Percentiles rank a stretch among this genome's conserved stretches.
phyloP scores from a whole-genome alignment of 108 stramenopile genomes.

The Discostella pseudostelligera region DNA sequence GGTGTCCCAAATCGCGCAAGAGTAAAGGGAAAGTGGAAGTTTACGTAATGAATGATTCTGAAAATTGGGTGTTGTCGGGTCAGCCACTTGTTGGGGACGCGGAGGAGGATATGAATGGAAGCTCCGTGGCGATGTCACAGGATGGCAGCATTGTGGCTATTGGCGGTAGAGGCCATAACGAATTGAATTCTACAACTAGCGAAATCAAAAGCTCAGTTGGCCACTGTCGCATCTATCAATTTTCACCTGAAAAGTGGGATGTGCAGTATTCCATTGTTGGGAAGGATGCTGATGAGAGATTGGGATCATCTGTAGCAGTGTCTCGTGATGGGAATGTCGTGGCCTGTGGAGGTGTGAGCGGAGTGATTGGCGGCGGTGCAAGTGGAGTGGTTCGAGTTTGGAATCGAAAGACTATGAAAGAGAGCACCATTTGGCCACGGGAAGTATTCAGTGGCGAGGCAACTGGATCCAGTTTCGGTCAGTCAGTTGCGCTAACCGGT shows the following conservation, averaged over 20 bases:
- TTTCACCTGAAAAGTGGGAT: not conserved
- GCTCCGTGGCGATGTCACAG: constrained; percentile 9
- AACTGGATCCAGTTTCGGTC: constrained; percentile 13
- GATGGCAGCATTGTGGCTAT: constrained; percentile 9
- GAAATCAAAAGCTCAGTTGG: not conserved
- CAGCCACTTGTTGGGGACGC: not conserved
- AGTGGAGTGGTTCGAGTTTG: constrained; percentile 27
- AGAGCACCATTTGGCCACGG: constrained; percentile 31
- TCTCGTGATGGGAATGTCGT: constrained; percentile 25
- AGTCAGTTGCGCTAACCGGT: constrained; percentile 18
- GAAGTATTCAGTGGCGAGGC: not conserved
- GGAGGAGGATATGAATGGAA: constrained; percentile 3
- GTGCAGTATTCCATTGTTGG: constrained; percentile 17
- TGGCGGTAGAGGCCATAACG: constrained; percentile 3
- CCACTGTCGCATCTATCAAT: constrained; percentile 13
- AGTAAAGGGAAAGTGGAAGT: constrained; percentile 3
- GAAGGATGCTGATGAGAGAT: constrained; percentile 13
- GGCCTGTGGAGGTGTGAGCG: constrained; percentile 35
- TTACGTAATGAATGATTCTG: not conserved
- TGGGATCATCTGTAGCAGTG: constrained; percentile 30
- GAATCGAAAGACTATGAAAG: constrained; percentile 10
- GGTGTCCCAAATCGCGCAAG: constrained; percentile 14
- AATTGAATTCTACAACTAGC: not conserved
- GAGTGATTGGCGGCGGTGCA: not conserved
- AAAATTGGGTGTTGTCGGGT: not conserved